Conservation (phyloP, 2,329 filamentous ascomycete species). For the Lecanicillium sp. region DNA sequence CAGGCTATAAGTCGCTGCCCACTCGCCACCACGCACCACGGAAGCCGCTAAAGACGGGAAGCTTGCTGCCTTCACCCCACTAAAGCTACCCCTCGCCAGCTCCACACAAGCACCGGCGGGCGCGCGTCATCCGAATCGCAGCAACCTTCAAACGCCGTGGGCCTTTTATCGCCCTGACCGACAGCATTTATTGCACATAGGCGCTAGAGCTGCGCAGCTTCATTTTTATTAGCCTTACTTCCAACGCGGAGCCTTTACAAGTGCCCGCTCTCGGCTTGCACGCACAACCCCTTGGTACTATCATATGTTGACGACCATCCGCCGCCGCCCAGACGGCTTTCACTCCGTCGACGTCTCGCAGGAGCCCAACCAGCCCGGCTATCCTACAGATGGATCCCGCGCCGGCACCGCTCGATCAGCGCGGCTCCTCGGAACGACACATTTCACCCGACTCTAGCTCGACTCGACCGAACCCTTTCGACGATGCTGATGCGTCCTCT, state of each 20-base stretch:
- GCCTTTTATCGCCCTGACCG: too few species aligned
- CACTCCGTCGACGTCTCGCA: slow-evolving; percentile 43
- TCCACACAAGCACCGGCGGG: slow-evolving; percentile 28
- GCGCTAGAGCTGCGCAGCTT: too few species aligned
- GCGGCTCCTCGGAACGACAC: slow-evolving; percentile 44
- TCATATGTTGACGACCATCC: slow-evolving; percentile 44
- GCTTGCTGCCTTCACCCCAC: background rate
- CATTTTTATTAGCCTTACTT: too few species aligned
- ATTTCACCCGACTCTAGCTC: slow-evolving; percentile 56
- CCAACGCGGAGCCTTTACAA: background rate
- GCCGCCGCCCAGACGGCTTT: slow-evolving; percentile 43
- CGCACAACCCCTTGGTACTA: slow-evolving; percentile 19
- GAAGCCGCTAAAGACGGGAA: too few species aligned
- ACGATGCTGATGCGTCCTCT: slow-evolving; percentile 47
- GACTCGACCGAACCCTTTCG: slow-evolving; percentile 57
- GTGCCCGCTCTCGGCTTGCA: slow-evolving; percentile 7
- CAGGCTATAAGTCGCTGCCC: too few species aligned
- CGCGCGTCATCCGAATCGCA: slow-evolving; percentile 6
- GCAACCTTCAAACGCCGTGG: too few species aligned
- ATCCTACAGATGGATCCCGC: slow-evolving; percentile 40
- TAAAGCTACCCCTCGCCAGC: slow-evolving; percentile 18
- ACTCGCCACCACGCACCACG: too few species aligned
- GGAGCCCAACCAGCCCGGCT: slow-evolving; percentile 24
- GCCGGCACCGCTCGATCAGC: slow-evolving; percentile 36
- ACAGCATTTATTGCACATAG: too few species aligned